phyloP scores from a whole-genome alignment of 2,329 filamentous ascomycete genomes.

The Coniosporium uncinatum region DNA sequence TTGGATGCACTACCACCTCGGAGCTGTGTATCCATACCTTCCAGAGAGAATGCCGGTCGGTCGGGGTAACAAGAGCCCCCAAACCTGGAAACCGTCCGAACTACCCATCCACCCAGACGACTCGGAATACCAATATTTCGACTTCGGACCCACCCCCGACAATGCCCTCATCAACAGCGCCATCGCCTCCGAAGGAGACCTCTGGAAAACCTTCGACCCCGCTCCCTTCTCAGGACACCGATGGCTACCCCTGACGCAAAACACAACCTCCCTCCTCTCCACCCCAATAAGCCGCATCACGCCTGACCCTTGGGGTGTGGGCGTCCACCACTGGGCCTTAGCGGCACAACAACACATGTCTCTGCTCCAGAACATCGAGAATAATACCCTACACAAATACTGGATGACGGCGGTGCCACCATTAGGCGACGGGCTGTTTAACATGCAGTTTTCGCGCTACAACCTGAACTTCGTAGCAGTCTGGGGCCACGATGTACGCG shows the following conservation, averaged over 20 bases:
- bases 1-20: constrained; percentile 5
- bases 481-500: constrained; percentile 5
- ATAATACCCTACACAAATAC: constrained; percentile 23
- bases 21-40: constrained; percentile 5
- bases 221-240: constrained; percentile 5
- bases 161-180: too few relatives aligned
- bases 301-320: constrained; percentile 2
- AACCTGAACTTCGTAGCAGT: constrained; percentile 7
- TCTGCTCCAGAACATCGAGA: constrained; percentile 44
- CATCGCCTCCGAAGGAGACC: too few relatives aligned
- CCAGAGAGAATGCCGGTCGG: neutral
- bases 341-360: constrained; percentile 41
- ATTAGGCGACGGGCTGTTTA: constrained; percentile 1
- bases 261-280: neutral
- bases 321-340: constrained; percentile 8
- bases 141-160: neutral
- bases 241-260: constrained; percentile 2
- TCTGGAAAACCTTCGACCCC: neutral
- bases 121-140: neutral
- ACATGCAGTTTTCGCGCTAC: constrained; percentile 5
- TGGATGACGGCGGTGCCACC: neutral
- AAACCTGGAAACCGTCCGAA: constrained; percentile 4
- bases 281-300: neutral
- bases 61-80: neutral
- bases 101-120: constrained; percentile 1